Evolutionary conservation across 2,329 filamentous ascomycete species (phyloP), one percentile per base, ranked within the genome.

Genomic region (Scytalidium sp.): DNA sequence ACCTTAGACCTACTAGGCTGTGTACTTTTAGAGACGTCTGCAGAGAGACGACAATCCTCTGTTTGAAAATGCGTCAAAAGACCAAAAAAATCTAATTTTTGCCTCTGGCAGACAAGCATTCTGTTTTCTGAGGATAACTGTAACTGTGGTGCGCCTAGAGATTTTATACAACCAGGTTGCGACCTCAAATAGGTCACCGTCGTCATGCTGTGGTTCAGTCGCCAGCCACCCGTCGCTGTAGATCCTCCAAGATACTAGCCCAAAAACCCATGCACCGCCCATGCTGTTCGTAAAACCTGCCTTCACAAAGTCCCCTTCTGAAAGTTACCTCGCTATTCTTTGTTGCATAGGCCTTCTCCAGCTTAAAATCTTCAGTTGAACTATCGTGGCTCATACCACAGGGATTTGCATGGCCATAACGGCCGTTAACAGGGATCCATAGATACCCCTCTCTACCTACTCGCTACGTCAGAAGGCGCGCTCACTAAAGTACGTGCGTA

Each of bases 11-110:
- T 45, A n/a, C 32, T n/a, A 36, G 42, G 45, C 22, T 45, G 45
- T 51, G 50, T 51, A 51, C n/a, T 51, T 51, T 45, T 51, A 48
- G 41, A 45, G 45, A 36, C 19, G 32, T 40, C 40, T 36, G 49
- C 23, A 36, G 36, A 17, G 41, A 19, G 21, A 41, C 19, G 19
- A 13, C 32, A 20, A 27, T 41, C 21, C 19, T 41, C 32, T 47
- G 32, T 23, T 17, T 41, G 25, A 50, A 47, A 40, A 51, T 41
- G 40, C 44, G 29, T 17, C 25, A 40, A 19, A 22, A 23, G 19
- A 23, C 17, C 19, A 10, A 47, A 11, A 36, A 22, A 25, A 42
- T 39, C 19, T 8, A 45, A 9, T 32, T n/a, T 15, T 36, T 36
- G 21, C 21, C 21, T 11, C 17, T 21, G 41, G n/a, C n/a, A n/a